These are phyloP conservation scores for Marchantia polymorpha DNA, from an alignment of 225 moss, liverwort and hornwort genomes.

Conservation along the genomic window DNA sequence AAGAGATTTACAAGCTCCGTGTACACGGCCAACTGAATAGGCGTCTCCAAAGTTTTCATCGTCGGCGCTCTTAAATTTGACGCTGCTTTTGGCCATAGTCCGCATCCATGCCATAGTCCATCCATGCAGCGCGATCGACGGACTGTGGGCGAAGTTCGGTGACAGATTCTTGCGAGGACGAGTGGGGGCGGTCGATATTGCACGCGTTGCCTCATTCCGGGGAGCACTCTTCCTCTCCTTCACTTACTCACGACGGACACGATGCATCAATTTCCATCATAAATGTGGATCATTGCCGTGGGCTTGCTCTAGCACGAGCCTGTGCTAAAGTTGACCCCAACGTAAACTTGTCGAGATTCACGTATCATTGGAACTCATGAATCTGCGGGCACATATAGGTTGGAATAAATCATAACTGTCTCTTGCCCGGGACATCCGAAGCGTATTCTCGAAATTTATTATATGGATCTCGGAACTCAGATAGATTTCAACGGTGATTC, in stretches of 20 bases:
- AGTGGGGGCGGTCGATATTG: neutral
- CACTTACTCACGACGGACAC: neutral
- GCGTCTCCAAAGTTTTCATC: neutral
- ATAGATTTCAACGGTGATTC: neutral
- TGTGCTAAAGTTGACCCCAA: neutral
- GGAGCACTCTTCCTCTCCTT: neutral
- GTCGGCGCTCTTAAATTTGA: neutral
- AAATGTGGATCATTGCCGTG: neutral
- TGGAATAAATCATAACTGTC: neutral
- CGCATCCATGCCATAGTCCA: neutral
- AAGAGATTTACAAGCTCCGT: neutral
- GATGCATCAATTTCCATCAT: neutral
- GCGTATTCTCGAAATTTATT: neutral
- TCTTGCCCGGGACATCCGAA: neutral
- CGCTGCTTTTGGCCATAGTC: neutral
- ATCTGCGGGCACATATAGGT: neutral
- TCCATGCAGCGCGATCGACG: neutral
- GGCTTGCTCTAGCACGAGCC: neutral
- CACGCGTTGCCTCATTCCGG: neutral
- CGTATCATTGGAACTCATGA: neutral
- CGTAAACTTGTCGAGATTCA: neutral
- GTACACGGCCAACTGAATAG: conserved; percentile 7
- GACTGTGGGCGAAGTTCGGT: neutral
- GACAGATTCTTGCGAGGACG: neutral
- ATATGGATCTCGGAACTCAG: neutral